These are phyloP conservation scores for Pezicula rhizophila DNA, from an alignment of 2,329 filamentous ascomycete genomes.

Conservation along the genomic window DNA sequence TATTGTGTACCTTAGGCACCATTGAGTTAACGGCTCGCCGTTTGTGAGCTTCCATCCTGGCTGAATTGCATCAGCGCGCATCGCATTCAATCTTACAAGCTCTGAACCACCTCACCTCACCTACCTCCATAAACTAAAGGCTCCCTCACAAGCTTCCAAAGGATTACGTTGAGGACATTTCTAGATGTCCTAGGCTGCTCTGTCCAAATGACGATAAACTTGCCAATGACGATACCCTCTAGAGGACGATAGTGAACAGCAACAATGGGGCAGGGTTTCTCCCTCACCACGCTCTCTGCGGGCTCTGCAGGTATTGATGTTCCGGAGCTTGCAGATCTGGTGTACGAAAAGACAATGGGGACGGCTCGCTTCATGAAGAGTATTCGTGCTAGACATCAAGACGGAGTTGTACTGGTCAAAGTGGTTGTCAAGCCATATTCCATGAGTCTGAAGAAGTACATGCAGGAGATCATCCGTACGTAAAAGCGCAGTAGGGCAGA, in stretches of 20 bases:
- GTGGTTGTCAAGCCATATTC: conserved; percentile 89
- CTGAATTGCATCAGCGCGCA: too few relatives aligned
- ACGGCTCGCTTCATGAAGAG: conserved; percentile 95
- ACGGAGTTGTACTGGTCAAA: conserved; percentile 90
- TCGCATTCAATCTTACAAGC: too few relatives aligned
- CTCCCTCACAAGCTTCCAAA: too few relatives aligned
- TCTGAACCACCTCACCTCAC: neutral
- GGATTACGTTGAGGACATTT: conserved; percentile 14
- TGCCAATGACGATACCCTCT: neutral
- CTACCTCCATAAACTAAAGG: too few relatives aligned
- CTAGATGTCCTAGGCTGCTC: conserved; percentile 14
- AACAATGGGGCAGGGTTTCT: conserved; percentile 93
- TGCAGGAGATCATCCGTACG: conserved; percentile 68
- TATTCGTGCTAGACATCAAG: conserved; percentile 80
- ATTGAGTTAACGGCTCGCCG: too few relatives aligned
- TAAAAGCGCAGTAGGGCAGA: conserved; percentile 8
- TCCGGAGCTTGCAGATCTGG: conserved; percentile 81
- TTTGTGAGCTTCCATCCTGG: too few relatives aligned
- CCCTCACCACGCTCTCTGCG: conserved; percentile 82
- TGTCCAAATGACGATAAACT: conserved; percentile 18
- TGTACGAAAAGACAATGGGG: conserved; percentile 88
- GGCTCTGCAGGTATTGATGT: conserved; percentile 92
- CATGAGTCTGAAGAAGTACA: conserved; percentile 75
- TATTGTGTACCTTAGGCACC: too few relatives aligned
- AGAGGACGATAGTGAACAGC: conserved; percentile 5